These are phyloP conservation scores for Simplicillium sp. DNA, from an alignment of 2,329 filamentous ascomycete genomes.

Conservation along the genomic window DNA sequence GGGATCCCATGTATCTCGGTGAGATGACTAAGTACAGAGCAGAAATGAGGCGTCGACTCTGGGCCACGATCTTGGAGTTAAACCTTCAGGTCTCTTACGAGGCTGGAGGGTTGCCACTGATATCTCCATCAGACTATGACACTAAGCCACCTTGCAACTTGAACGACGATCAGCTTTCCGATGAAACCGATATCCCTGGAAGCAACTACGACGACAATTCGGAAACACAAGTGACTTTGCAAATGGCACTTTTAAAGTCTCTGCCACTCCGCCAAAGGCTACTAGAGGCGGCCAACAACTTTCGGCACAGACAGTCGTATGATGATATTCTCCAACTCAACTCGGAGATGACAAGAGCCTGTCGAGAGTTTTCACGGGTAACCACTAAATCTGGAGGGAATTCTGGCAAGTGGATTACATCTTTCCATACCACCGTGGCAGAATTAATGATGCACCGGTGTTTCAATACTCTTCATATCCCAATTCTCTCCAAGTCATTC, in stretches of 20 bases:
- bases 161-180: conserved; percentile 39
- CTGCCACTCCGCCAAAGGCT: conserved; percentile 33
- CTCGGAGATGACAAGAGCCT: conserved; percentile 30
- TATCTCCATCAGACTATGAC: conserved; percentile 38
- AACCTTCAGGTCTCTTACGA: conserved; percentile 41
- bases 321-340: conserved; percentile 37
- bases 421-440: conserved; percentile 31
- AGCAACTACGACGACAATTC: not conserved
- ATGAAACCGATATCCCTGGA: conserved; percentile 18
- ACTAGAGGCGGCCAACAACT: conserved; percentile 35
- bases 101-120: conserved; percentile 38
- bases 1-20: conserved; percentile 41
- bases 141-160: conserved; percentile 38
- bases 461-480: conserved; percentile 45
- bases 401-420: conserved; percentile 10
- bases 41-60: conserved; percentile 46
- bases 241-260: conserved; percentile 34
- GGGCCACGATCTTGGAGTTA: conserved; percentile 46
- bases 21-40: conserved; percentile 35
- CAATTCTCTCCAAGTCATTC: conserved; percentile 32
- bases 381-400: conserved; percentile 22
- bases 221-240: conserved; percentile 38
- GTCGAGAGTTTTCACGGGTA: conserved; percentile 22
- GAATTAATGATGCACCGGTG: conserved; percentile 35
- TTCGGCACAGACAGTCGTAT: conserved; percentile 31